Conservation (phyloP, 2,329 filamentous ascomycete species). For the Scedosporium minutisporum region DNA sequence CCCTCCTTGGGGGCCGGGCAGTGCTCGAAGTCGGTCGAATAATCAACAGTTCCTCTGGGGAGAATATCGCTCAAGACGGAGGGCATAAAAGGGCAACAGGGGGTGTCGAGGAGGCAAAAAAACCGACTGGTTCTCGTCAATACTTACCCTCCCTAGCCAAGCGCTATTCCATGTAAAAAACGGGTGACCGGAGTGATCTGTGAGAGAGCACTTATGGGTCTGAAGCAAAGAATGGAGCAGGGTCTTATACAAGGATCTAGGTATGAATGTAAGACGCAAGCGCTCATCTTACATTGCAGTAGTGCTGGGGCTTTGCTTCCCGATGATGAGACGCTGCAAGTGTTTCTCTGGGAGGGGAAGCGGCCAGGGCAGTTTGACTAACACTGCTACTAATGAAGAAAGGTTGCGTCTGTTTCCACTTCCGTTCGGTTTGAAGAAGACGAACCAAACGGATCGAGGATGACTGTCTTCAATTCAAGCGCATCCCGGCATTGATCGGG, state of each 20-base stretch:
- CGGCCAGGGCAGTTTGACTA: background rate
- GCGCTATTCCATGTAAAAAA: background rate
- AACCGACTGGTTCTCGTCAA: background rate
- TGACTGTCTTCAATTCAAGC: background rate
- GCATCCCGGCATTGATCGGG: background rate
- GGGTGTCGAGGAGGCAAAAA: background rate
- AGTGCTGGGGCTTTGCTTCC: background rate
- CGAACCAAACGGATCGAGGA: background rate
- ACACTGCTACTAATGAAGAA: background rate
- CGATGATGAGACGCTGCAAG: too few species aligned
- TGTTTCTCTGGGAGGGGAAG: too few species aligned
- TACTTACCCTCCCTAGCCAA: background rate
- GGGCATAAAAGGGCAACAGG: background rate
- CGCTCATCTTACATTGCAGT: background rate
- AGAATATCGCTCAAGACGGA: background rate
- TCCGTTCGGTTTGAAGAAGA: background rate
- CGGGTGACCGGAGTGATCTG: background rate
- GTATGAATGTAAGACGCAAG: background rate
- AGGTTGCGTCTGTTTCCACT: background rate
- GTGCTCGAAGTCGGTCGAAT: background rate
- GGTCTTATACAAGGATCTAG: background rate
- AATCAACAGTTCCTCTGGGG: background rate
- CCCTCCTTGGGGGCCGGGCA: background rate
- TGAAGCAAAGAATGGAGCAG: background rate
- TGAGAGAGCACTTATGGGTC: background rate